phyloP scores from a whole-genome alignment of 169 alveolate genomes.

The Besnoitia besnoiti region DNA sequence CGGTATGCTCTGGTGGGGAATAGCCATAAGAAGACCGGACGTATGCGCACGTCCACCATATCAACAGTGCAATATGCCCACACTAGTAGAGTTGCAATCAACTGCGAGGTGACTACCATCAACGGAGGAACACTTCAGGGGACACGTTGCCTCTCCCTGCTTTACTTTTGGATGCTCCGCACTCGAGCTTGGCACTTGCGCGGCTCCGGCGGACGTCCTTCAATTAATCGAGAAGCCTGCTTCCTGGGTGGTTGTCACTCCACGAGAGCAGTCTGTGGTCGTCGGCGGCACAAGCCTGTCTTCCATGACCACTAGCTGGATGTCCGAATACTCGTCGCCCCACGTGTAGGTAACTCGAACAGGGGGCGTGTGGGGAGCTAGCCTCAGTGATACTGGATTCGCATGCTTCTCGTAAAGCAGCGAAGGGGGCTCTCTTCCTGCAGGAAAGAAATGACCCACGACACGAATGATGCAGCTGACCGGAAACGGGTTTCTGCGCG shows the following conservation, averaged over 20 bases:
- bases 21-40: no score
- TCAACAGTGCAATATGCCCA: no score
- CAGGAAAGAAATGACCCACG: background rate
- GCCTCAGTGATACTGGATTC: background rate
- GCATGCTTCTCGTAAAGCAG: background rate
- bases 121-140: no score
- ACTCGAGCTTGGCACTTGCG: no score
- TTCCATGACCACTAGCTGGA: slow-evolving; percentile 9
- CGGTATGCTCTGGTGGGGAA: no score
- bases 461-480: no score
- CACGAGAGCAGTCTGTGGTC: background rate
- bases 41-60: no score
- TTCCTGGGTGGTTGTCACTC: background rate
- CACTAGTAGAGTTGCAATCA: background rate
- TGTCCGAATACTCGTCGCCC: slow-evolving; percentile 15
- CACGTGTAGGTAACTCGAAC: slow-evolving; percentile 31
- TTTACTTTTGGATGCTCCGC: no score
- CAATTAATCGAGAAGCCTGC: background rate
- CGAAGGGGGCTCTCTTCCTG: background rate
- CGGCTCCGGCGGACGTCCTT: background rate
- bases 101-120: background rate
- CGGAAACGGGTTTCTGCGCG: no score
- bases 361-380: background rate
- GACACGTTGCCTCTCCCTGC: no score
- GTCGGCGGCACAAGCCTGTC: background rate